A percentile compares a stretch with the other conserved stretches of the same genome.
Conservation (phyloP, 2,329 filamentous ascomycete species). For the Beauveria scarabaeidicola region DNA sequence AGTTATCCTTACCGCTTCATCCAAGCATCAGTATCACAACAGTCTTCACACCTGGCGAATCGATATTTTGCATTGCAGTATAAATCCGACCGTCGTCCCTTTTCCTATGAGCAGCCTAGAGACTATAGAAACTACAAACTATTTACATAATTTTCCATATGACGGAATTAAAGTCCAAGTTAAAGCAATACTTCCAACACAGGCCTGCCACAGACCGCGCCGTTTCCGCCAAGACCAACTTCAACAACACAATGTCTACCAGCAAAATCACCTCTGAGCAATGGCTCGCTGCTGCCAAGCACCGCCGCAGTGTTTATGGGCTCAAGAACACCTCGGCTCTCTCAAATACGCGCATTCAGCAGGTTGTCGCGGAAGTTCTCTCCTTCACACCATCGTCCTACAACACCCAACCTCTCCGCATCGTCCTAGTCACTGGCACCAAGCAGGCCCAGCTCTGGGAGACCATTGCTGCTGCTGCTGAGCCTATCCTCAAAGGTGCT, state of each 20-base stretch:
- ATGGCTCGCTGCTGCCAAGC: constrained; percentile 57
- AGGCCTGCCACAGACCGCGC: no score
- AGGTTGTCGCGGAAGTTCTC: constrained; percentile 57
- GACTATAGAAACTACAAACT: no score
- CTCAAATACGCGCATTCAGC: constrained; percentile 46
- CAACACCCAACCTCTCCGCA: constrained; percentile 78
- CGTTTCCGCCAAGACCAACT: no score
- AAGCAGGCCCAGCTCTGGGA: constrained; percentile 90
- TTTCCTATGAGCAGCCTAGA: no score
- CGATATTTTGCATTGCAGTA: no score
- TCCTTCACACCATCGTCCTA: constrained; percentile 69
- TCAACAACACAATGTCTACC: constrained; percentile 34
- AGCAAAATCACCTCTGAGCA: constrained; percentile 32
- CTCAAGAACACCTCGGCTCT: constrained; percentile 54
- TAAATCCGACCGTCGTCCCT: no score
- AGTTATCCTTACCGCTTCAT: no score
- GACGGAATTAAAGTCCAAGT: no score
- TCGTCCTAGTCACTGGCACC: constrained; percentile 67
- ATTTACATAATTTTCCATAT: no score
- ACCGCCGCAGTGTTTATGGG: constrained; percentile 61
- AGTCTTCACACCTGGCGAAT: no score
- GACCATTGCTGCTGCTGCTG: constrained; percentile 54
- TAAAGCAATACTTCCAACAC: no score
- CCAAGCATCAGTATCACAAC: no score
- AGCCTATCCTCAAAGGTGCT: constrained; percentile 28